Base-by-base conservation (phyloP, 768 basidiomycete species). In the Scleroderma bovista region DNA sequence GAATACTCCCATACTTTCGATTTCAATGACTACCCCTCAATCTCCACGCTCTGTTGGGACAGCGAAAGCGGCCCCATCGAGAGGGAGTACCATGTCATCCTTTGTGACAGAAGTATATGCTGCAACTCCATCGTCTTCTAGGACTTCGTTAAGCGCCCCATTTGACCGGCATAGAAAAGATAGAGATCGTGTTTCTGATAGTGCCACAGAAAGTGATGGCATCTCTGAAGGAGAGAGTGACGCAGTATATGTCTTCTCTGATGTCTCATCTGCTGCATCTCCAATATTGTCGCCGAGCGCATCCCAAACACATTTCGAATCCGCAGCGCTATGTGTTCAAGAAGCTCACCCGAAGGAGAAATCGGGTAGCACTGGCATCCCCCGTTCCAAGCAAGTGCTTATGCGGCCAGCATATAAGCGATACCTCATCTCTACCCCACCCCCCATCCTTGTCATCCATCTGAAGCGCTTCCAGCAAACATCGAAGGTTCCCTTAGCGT, bases 391-490 rank as follows among this genome's bases (percentile, higher is more conserved):
- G 51, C 88, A 88, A 31, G 83, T 83, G 44, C 75, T 95, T 42
- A 76, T 88, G 69, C 81, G 90, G 2, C 77, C 88, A 1, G 91
- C 92, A 4, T 93, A 91, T 72, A 98, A 98, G 68, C 88, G 94
- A 12, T 98, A 96, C 68, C 83, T 98, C 51, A 88, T 98, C 64
- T 80, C 84, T 15, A 76, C 75, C 0, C 84, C 88, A 2, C 94
- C 94, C 0, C 90, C 93, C 0, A 78, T 96, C 29, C 80, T 97
- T 50, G 88, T 94, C 45, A 79, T 97, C 51, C 94, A 97, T 58
- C 77, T 96, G 44, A 97, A 97, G 71, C 80, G 94, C 41, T 98
- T 98, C 70, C 91, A 95, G 68, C 93, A 95, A 61, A 75, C 84
- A 8, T 72, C 75, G 36, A 86, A 84, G 68, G 74, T 75, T 46